Base-by-base conservation (phyloP, 2,329 filamentous ascomycete species). In the Cercospora berteroae region DNA sequence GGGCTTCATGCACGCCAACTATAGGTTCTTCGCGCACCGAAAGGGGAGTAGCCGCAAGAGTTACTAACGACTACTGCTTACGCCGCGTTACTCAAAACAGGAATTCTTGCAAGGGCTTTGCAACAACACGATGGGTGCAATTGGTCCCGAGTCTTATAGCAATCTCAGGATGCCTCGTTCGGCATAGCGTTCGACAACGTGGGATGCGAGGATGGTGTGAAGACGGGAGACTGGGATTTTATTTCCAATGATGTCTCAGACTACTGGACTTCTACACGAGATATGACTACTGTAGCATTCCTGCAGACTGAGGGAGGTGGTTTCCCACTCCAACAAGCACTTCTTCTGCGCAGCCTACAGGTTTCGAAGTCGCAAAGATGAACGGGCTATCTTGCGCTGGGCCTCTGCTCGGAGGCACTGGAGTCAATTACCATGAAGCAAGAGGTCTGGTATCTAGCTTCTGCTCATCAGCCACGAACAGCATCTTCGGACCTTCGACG, bases 361-460 rank as follows among this genome's bases (percentile, higher is more conserved):
- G 12, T 27, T 1, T 3, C 13, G 0, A 27, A 12, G 48, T 27
- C 9, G 23, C 20, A 52, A 1, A 13, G 12, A 64, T 59, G 52
- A 50, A 16, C n/a, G 63, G 63, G 5, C 3, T 64, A 50, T 59
- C 63, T 23, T 64, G 63, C 20, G 63, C 55, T 36, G 66, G 58
- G 5, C 63, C 63, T 29, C 50, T 60, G 18, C 62, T 52, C n/a
- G 60, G 50, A 8, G 63, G 63, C 27, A 70, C 68, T 13, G 68
- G 68, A 20, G 23, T 66, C 23, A 52, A 66, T n/a, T 57, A 66
- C 31, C 25, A 60, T 13, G 68, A 70, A 63, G 66, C 68, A n/a
- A 61, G 31, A 56, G 27, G 60, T 7, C 44, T 66, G 9, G 44
- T 70, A 8, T 39, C 58, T 7, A 50, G 27, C 65, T 67, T 70